Conservation (phyloP, 78 protist genomes). For the Monosiga brevicollis region DNA sequence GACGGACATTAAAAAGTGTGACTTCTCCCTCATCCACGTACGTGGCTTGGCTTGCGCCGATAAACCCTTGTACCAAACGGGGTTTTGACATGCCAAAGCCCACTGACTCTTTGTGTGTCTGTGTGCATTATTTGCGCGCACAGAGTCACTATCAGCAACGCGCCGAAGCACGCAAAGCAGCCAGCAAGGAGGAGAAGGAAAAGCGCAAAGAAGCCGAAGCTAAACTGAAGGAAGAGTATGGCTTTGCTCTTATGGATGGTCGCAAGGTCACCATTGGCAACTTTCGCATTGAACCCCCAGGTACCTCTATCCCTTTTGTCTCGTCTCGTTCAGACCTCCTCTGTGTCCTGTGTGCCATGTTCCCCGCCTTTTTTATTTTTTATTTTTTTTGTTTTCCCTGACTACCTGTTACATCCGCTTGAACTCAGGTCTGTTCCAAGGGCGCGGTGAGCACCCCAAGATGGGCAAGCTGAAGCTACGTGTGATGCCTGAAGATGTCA, state of each 20-base stretch:
- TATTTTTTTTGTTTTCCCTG: too few relatives aligned
- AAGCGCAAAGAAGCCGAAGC: not conserved
- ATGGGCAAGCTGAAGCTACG: constrained; percentile 87
- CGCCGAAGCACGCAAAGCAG: constrained; percentile 40
- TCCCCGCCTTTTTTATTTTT: too few relatives aligned
- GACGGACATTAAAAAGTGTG: constrained; percentile 39
- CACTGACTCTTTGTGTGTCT: too few relatives aligned
- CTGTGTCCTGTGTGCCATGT: too few relatives aligned
- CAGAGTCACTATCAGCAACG: constrained; percentile 20
- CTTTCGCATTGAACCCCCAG: constrained; percentile 95
- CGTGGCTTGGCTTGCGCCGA: too few relatives aligned
- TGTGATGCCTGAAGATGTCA: constrained; percentile 89
- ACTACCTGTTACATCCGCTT: too few relatives aligned
- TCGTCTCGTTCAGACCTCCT: too few relatives aligned
- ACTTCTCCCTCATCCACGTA: constrained; percentile 73
- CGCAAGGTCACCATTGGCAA: constrained; percentile 80
- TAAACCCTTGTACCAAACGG: too few relatives aligned
- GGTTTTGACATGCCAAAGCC: too few relatives aligned
- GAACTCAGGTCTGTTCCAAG: constrained; percentile 97
- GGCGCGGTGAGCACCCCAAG: constrained; percentile 98
- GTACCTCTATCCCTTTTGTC: too few relatives aligned
- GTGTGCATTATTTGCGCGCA: too few relatives aligned
- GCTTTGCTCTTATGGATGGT: constrained; percentile 41
- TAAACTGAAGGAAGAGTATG: constrained; percentile 39
- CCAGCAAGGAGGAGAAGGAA: constrained; percentile 66